Percentiles rank a stretch among this genome's conserved stretches.
Evolutionary conservation across 2,329 filamentous ascomycete genomes (phyloP).

Genomic region (Westerdykella sp.): DNA sequence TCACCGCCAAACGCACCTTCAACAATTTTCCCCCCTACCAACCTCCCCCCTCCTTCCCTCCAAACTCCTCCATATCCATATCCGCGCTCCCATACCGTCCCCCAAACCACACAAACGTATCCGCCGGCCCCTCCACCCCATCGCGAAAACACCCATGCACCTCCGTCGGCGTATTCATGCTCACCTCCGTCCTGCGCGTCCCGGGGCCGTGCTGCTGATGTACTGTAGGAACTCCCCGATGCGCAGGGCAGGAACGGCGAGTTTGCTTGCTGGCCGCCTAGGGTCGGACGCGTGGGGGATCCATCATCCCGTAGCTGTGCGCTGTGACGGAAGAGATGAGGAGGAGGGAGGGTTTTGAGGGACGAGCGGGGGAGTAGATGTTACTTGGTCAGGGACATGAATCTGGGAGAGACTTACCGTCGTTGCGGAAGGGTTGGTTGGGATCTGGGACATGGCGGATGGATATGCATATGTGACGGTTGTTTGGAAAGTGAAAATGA

Average conservation of each 20-base stretch:
- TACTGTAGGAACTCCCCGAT: constrained; percentile 47
- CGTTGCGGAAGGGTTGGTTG: too few relatives aligned
- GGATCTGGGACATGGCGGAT: too few relatives aligned
- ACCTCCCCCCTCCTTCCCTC: constrained; percentile 12
- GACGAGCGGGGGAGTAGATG: too few relatives aligned
- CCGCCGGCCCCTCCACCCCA: constrained; percentile 1
- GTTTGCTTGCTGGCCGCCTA: constrained; percentile 48
- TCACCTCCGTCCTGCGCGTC: constrained; percentile 8
- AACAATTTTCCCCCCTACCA: constrained; percentile 13
- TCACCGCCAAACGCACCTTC: constrained; percentile 8
- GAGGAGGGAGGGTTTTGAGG: too few relatives aligned
- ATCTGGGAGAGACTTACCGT: too few relatives aligned
- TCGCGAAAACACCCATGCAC: constrained; percentile 8
- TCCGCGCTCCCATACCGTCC: constrained; percentile 13
- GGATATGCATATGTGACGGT: too few relatives aligned
- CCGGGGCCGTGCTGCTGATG: constrained; percentile 33
- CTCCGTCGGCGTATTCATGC: constrained; percentile 6
- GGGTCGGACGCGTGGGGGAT: constrained; percentile 12
- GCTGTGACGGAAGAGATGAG: constrained; percentile 44
- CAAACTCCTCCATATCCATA: constrained; percentile 20
- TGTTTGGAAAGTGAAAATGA: too few relatives aligned
- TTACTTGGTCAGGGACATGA: too few relatives aligned
- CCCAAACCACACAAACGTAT: constrained; percentile 11
- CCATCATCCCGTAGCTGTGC: constrained; percentile 5
- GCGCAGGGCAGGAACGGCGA: too few relatives aligned